phyloP scores from a whole-genome alignment of 306 rosid species.

The Acmispon strigosus region DNA sequence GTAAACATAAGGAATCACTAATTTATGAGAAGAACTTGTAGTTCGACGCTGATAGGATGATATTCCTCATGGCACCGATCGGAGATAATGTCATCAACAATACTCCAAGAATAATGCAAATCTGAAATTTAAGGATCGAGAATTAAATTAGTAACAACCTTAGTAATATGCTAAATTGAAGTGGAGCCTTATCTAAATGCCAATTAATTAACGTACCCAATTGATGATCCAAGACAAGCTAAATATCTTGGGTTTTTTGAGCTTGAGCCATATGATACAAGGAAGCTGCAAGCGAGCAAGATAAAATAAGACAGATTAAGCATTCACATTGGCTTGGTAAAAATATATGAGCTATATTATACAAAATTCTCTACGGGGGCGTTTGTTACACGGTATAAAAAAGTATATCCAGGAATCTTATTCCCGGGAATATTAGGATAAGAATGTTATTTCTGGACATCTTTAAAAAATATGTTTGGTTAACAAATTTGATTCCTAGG shows the following conservation, averaged over 20 bases:
- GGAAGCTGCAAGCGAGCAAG: slow-evolving; percentile 49
- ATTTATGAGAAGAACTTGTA: slow-evolving; percentile 18
- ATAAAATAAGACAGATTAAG: neutral
- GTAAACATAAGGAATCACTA: too few relatives aligned
- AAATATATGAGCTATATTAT: too few relatives aligned
- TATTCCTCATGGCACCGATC: slow-evolving; percentile 61
- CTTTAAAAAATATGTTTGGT: too few relatives aligned
- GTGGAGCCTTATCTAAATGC: neutral
- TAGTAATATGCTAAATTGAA: neutral
- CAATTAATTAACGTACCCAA: slow-evolving; percentile 44
- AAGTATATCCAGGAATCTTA: too few relatives aligned
- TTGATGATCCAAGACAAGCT: slow-evolving; percentile 57
- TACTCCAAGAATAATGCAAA: slow-evolving; percentile 53
- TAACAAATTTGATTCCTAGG: too few relatives aligned
- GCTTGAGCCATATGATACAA: slow-evolving; percentile 71
- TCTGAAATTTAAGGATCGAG: slow-evolving; percentile 20
- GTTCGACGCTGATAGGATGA: slow-evolving; percentile 37
- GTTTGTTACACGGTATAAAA: too few relatives aligned
- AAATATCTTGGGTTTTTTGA: slow-evolving; percentile 51
- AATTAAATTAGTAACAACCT: neutral
- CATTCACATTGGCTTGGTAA: neutral
- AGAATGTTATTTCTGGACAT: too few relatives aligned
- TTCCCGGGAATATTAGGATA: too few relatives aligned
- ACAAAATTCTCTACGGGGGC: neutral
- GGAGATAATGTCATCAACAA: slow-evolving; percentile 60